Conservation (phyloP, 495 filamentous ascomycete genomes). For the Aspergillus haitiensis region DNA sequence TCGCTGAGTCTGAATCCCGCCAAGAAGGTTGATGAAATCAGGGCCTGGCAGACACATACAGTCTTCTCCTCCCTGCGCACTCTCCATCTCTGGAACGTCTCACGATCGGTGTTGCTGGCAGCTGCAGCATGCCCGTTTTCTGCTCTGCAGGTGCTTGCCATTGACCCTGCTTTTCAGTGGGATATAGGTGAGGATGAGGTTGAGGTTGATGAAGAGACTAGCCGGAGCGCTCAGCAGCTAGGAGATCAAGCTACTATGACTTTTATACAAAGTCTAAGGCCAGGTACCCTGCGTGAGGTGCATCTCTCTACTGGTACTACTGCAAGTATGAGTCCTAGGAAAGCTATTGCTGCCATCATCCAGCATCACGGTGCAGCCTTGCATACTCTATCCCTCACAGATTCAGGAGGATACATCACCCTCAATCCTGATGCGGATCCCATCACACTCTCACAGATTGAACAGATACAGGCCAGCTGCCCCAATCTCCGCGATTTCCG, state of each 20-base stretch:
- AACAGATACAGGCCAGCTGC: background rate
- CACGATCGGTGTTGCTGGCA: background rate
- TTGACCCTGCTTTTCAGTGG: background rate
- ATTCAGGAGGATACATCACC: background rate
- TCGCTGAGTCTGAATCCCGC: constrained; percentile 5
- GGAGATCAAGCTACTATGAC: background rate
- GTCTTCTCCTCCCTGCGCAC: background rate
- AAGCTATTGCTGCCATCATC: background rate
- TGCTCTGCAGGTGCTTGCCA: background rate
- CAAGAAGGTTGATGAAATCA: background rate
- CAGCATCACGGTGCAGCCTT: background rate
- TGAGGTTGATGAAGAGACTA: too few relatives aligned
- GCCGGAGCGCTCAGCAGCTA: background rate
- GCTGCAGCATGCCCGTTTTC: background rate
- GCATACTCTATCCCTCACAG: background rate
- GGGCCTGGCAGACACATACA: background rate
- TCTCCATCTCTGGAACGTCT: constrained; percentile 7
- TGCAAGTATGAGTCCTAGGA: background rate
- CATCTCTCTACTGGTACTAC: background rate
- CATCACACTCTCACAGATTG: too few relatives aligned
- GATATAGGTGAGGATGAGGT: too few relatives aligned
- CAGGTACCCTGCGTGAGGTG: background rate
- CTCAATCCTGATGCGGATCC: too few relatives aligned
- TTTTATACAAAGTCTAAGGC: background rate
- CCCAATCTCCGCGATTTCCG: background rate